phyloP scores from a whole-genome alignment of 2,329 filamentous ascomycete genomes.

The Fusarium dimerum region DNA sequence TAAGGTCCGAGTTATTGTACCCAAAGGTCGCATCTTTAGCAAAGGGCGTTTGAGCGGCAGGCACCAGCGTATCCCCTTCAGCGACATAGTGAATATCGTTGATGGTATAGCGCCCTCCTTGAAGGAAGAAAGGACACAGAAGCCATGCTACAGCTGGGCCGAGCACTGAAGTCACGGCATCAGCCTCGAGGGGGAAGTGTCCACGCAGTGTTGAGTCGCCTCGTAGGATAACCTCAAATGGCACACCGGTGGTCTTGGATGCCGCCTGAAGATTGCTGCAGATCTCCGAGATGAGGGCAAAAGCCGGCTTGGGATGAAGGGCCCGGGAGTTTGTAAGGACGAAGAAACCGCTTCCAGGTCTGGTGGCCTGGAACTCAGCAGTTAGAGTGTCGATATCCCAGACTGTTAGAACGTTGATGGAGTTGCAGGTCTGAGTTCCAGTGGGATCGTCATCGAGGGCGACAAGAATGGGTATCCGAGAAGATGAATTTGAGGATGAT shows the following conservation, averaged over 20 bases:
- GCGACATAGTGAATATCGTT: constrained; percentile 59
- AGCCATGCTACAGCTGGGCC: constrained; percentile 53
- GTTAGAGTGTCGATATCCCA: too few relatives aligned
- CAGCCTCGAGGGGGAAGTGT: constrained; percentile 56
- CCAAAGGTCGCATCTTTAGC: constrained; percentile 59
- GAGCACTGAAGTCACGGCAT: constrained; percentile 50
- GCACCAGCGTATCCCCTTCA: constrained; percentile 41
- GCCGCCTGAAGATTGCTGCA: constrained; percentile 50
- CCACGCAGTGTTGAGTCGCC: constrained; percentile 58
- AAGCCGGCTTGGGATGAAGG: constrained; percentile 48
- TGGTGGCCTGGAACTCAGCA: constrained; percentile 41
- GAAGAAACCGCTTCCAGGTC: constrained; percentile 53
- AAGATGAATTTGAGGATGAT: too few relatives aligned
- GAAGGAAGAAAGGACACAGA: constrained; percentile 58
- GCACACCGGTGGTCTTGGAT: constrained; percentile 37
- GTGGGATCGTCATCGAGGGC: too few relatives aligned
- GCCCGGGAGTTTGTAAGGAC: constrained; percentile 62
- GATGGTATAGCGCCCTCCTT: constrained; percentile 58
- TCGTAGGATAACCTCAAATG: constrained; percentile 56
- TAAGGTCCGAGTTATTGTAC: constrained; percentile 50
- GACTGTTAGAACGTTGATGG: too few relatives aligned
- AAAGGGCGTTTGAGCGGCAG: constrained; percentile 54
- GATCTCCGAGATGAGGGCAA: constrained; percentile 49
- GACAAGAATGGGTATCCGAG: too few relatives aligned
- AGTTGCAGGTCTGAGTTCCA: too few relatives aligned